Conservation (phyloP, 1,139 yeast species). For the Spathaspora jeffriesii region DNA sequence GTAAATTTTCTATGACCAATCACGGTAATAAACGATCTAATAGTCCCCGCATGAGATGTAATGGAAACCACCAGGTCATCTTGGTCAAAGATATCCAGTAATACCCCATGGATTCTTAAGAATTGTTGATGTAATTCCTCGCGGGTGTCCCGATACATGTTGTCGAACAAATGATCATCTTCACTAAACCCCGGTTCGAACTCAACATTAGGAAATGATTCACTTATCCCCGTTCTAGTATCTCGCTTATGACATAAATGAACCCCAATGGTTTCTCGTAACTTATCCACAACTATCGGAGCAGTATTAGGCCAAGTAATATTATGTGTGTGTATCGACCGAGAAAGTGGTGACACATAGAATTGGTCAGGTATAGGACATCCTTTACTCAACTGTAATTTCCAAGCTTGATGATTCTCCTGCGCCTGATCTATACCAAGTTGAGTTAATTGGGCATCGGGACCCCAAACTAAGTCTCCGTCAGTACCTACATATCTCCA, state of each 20-base stretch:
- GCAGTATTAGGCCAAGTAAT: constrained; percentile 53
- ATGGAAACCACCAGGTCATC: constrained; percentile 41
- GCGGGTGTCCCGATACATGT: constrained; percentile 39
- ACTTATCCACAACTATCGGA: constrained; percentile 50
- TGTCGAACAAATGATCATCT: constrained; percentile 45
- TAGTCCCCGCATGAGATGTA: constrained; percentile 68
- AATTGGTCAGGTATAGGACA: constrained; percentile 57
- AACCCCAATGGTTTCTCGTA: constrained; percentile 68
- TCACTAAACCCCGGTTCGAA: constrained; percentile 51
- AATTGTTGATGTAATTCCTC: constrained; percentile 46
- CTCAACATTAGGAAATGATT: constrained; percentile 27
- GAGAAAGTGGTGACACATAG: constrained; percentile 64
- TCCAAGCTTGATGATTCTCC: constrained; percentile 47
- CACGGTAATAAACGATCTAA: constrained; percentile 58
- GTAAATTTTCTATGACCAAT: constrained; percentile 57
- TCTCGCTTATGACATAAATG: constrained; percentile 70
- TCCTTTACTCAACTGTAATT: constrained; percentile 41
- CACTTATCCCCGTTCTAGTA: constrained; percentile 25
- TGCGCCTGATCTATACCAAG: constrained; percentile 50
- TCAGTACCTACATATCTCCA: constrained; percentile 60
- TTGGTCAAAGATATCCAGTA: constrained; percentile 53
- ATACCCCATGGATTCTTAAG: constrained; percentile 46
- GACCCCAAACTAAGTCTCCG: constrained; percentile 63
- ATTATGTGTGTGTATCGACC: constrained; percentile 59
- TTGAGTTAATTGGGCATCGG: constrained; percentile 65